A percentile compares a stretch with the other conserved stretches of the same genome.
These are phyloP conservation scores for Candida verbasci DNA, from an alignment of 805 yeast species.

Conservation along the genomic window DNA sequence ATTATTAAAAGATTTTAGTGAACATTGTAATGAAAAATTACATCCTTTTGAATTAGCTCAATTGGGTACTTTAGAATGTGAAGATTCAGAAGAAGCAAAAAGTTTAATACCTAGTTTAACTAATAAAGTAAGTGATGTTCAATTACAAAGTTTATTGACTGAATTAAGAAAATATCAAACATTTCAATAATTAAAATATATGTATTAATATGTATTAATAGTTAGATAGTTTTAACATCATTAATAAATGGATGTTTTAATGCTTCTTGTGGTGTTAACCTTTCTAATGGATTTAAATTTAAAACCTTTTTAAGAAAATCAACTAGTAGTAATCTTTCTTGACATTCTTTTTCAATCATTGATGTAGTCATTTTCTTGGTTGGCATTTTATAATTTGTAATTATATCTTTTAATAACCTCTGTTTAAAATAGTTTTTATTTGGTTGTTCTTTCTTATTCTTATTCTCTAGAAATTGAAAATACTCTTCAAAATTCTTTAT, in stretches of 20 bases:
- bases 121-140: slow-evolving; percentile 79
- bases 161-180: slow-evolving; percentile 66
- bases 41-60: slow-evolving; percentile 98
- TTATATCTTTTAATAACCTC: slow-evolving; percentile 62
- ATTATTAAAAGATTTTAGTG: slow-evolving; percentile 65
- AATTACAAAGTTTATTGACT: slow-evolving; percentile 79
- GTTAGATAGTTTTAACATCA: slow-evolving; percentile 13
- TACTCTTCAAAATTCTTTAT: slow-evolving; percentile 36
- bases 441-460: slow-evolving; percentile 59
- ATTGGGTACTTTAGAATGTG: slow-evolving; percentile 85
- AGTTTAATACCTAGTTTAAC: slow-evolving; percentile 86
- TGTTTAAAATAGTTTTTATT: slow-evolving; percentile 77
- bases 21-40: slow-evolving; percentile 38
- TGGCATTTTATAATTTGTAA: slow-evolving; percentile 69
- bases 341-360: slow-evolving; percentile 65
- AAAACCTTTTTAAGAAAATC: slow-evolving; percentile 78
- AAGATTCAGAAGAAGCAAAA: slow-evolving; percentile 95
- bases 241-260: slow-evolving; percentile 82
- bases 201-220: background rate
- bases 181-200: slow-evolving; percentile 19
- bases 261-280: slow-evolving; percentile 98
- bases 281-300: slow-evolving; percentile 83
- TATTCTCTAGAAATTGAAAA: slow-evolving; percentile 20
- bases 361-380: slow-evolving; percentile 50
- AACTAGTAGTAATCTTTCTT: slow-evolving; percentile 63